Evolutionary conservation across 2,329 filamentous ascomycete species (phyloP), one percentile per base, ranked within the genome.

Genomic region (Achaetomium macrosporum): DNA sequence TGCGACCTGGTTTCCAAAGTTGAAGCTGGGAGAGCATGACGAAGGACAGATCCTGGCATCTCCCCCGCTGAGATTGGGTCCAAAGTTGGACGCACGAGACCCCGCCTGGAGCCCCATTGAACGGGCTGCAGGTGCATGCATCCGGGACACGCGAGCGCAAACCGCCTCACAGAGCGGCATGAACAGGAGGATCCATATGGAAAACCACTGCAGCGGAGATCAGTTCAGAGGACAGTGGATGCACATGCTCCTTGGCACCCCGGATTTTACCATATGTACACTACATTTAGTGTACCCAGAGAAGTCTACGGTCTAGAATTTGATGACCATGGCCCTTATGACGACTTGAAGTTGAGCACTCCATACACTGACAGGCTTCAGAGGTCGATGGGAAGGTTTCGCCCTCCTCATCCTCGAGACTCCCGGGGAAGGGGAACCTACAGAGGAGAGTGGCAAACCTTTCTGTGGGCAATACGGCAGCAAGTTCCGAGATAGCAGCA

Each of bases 91-190:
- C 47, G 51, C 54, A 51, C 48, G 25, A 45, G 50, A 41, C 44
- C 33, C 33, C 30, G 12, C 36, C 51, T 43, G 42, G 44, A 44
- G 48, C 52, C 55, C 55, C 55, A 48, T 52, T 54, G 13, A 48
- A 46, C 52, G 50, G 57, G 42, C 48, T 59, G 57, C 52, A 59
- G 35, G 39, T 42, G 30, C 39, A 53, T 59, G 57, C 53, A 57
- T 43, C 53, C 53, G 52, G 36, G 52, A 52, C 57, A 55, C 48
- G 57, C 56, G 55, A 57, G 47, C 43, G 31, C 42, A 45, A 57
- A 59, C 57, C 42, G 37, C 33, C 40, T 30, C 47, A 19, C 36
- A 48, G 47, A 43, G 35, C 33, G 50, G 40, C 35, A 25, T 30
- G 55, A 59, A 55, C 49, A 36, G 50, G 19, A 42, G 50, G 53